Evolutionary conservation across 768 basidiomycete species (phyloP), one percentile per base, ranked within the genome.

Genomic region (Infundibulicybe gibba): DNA sequence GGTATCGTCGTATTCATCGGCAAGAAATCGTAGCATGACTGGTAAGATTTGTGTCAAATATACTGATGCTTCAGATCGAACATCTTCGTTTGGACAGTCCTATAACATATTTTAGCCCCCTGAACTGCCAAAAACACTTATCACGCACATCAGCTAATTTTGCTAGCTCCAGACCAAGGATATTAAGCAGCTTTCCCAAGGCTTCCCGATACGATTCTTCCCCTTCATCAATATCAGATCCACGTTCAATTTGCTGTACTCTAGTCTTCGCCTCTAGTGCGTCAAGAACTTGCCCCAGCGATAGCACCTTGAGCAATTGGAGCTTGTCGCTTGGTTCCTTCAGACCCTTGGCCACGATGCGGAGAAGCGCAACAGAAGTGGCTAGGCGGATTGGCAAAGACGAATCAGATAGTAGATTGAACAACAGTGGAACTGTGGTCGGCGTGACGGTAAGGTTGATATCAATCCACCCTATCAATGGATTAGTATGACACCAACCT

Each of bases 361-460:
- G 83, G 10, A 82, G 75, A 41, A 98, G 68, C 2, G 93, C 79
- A n/a, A 75, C 77, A 15, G 85, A 86, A 2, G 94, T 83, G 1
- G 93, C 87, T 25, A 94, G 69, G 25, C 93, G 88, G 55, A 98
- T 84, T 2, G 87, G 77, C 21, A 92, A 64, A 10, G 85, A 84
- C 0, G 79, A 67, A 58, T 94, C 87, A 13, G 85, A 85, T 33
- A 98, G 78, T 34, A 97, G 75, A 32, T 75, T 80, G 62, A 94
- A 93, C 38, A 97, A 76, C 32, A 98, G 70, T 5, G 87, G 84
- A 31, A 98, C 81, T 2, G 94, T 92, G 12, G 78, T 80, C 11
- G 89, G 90, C 1, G 94, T 97, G 49, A 99, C 87, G 11, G 97
- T 94, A 52, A 98, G 72, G 59, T 92, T 93, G 54, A 99, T 94